Conservation (phyloP, 202 grass and related monocot genomes). For the Musa balbisiana region DNA sequence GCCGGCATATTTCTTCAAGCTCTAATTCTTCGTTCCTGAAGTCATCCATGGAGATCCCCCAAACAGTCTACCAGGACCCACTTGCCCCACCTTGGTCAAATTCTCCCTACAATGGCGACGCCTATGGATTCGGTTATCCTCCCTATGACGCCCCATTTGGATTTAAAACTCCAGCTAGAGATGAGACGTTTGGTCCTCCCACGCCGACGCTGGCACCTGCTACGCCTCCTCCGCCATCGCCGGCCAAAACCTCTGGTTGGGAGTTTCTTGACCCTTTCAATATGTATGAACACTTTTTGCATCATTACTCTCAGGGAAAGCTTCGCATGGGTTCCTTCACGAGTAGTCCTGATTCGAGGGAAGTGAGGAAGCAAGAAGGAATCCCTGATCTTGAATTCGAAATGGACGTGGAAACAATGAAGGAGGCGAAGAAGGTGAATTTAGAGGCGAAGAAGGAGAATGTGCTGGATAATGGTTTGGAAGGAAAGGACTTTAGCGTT, state of each 20-base stretch:
- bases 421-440: background rate
- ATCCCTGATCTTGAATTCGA: constrained; percentile 90
- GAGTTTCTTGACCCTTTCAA: constrained; percentile 72
- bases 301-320: constrained; percentile 26
- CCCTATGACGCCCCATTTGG: constrained; percentile 18
- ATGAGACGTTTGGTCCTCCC: constrained; percentile 7
- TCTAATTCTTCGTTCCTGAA: constrained; percentile 44
- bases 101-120: constrained; percentile 18
- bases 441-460: background rate
- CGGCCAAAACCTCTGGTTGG: constrained; percentile 42
- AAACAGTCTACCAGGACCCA: constrained; percentile 32
- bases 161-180: background rate
- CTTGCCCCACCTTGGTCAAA: background rate
- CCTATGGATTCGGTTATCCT: constrained; percentile 29
- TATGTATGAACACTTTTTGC: constrained; percentile 43
- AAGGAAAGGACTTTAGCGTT: constrained; percentile 3
- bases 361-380: constrained; percentile 67
- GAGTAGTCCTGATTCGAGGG: constrained; percentile 49
- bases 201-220: constrained; percentile 13
- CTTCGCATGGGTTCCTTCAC: constrained; percentile 19
- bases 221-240: constrained; percentile 27
- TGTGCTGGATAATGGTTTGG: background rate
- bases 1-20: constrained; percentile 15
- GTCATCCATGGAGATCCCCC: constrained; percentile 36
- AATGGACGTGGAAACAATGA: constrained; percentile 28